Evolutionary conservation across 345 rosid genomes (phyloP).

Genomic region (Acer yangbiense): DNA sequence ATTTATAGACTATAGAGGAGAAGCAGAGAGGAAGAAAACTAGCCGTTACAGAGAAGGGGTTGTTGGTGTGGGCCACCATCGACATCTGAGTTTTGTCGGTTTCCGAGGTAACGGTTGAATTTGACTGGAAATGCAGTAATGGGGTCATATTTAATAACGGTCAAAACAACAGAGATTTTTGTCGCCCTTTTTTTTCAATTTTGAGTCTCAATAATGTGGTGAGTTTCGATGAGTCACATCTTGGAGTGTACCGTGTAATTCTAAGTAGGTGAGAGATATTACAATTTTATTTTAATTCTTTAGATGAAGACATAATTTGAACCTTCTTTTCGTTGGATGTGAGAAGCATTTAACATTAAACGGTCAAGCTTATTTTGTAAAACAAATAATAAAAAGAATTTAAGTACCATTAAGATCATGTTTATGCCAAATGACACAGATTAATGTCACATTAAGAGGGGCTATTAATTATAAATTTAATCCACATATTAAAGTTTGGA

Average conservation of each 20-base stretch:
- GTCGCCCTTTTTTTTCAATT: too few species aligned
- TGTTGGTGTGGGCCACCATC: conserved; percentile 9
- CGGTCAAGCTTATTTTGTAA: too few species aligned
- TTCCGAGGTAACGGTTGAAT: conserved; percentile 15
- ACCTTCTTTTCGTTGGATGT: too few species aligned
- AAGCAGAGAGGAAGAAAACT: conserved; percentile 28
- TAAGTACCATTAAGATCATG: background rate
- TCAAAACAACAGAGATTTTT: background rate
- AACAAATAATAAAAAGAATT: too few species aligned
- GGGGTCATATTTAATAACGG: conserved; percentile 4
- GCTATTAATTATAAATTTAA: background rate
- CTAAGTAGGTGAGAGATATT: too few species aligned
- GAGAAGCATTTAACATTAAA: too few species aligned
- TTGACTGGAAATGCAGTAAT: background rate
- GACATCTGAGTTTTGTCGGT: background rate
- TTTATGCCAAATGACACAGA: background rate
- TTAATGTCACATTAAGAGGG: background rate
- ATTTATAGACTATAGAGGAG: conserved; percentile 24
- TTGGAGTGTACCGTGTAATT: background rate
- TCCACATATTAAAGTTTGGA: background rate
- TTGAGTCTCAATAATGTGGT: too few species aligned
- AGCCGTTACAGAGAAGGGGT: conserved; percentile 40
- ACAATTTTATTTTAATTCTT: too few species aligned
- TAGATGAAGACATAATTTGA: too few species aligned
- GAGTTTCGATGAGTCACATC: background rate